phyloP scores from a whole-genome alignment of 441 rosid species.

The Viola pubescens region DNA sequence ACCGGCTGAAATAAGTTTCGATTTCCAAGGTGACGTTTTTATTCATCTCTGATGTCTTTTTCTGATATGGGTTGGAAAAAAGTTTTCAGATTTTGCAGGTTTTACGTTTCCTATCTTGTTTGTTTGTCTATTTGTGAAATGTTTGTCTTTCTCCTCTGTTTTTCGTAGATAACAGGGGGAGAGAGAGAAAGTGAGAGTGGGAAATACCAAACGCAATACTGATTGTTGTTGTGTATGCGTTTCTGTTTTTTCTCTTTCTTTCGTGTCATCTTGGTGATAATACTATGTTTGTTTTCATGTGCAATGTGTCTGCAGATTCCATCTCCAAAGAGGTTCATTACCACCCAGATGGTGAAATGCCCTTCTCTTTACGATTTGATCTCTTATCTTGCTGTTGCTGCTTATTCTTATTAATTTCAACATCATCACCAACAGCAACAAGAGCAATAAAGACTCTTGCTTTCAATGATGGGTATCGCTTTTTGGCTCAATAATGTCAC shows the following conservation, averaged over 20 bases:
- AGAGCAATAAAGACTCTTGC: conserved; percentile 22
- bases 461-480: conserved; percentile 40
- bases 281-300: conserved; percentile 35
- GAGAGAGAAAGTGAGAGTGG: conserved; percentile 11
- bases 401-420: conserved; percentile 8
- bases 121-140: conserved; percentile 8
- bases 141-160: background rate
- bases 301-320: conserved; percentile 66
- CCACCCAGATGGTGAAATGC: conserved; percentile 64
- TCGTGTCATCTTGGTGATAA: conserved; percentile 33
- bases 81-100: conserved; percentile 13
- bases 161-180: conserved; percentile 13
- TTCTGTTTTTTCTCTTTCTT: conserved; percentile 14
- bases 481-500: conserved; percentile 29
- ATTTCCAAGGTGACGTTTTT: conserved; percentile 25
- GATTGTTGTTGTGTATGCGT: conserved; percentile 10
- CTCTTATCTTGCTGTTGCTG: conserved; percentile 13
- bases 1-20: conserved; percentile 8
- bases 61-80: conserved; percentile 13
- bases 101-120: conserved; percentile 21
- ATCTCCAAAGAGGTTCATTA: conserved; percentile 20
- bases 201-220: background rate
- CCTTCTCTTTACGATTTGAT: conserved; percentile 34
- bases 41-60: conserved; percentile 15
- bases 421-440: background rate